phyloP scores from a whole-genome alignment of 1,284 basidiomycete species.

The Ustilago tritici region DNA sequence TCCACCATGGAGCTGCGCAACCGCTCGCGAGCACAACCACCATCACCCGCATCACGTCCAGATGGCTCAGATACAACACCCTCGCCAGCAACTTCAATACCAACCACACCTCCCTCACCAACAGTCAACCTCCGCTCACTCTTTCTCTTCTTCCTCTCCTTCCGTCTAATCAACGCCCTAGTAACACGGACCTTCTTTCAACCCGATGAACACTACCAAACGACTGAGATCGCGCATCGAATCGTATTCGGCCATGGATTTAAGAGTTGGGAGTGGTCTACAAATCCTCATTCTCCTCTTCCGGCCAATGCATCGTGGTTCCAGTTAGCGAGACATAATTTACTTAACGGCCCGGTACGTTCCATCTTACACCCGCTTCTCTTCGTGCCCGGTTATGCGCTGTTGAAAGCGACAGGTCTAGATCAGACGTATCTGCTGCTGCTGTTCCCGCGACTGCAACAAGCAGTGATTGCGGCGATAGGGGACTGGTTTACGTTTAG shows the following conservation, averaged over 20 bases:
- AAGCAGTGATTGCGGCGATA: constrained; percentile 81
- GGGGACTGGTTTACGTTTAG: constrained; percentile 82
- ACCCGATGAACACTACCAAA: constrained; percentile 97
- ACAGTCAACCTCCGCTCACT: constrained; percentile 14
- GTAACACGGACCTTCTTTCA: constrained; percentile 90
- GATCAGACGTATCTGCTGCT: constrained; percentile 71
- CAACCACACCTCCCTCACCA: not conserved
- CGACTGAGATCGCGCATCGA: constrained; percentile 89
- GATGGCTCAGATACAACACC: not conserved
- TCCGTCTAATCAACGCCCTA: constrained; percentile 74
- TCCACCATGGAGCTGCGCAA: constrained; percentile 14
- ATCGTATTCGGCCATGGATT: constrained; percentile 91
- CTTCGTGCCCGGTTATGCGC: constrained; percentile 82
- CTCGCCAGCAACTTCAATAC: not conserved
- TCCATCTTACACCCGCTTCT: constrained; percentile 71
- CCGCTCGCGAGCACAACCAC: constrained; percentile 4
- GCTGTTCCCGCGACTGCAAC: constrained; percentile 78
- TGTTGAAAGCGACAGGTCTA: constrained; percentile 75
- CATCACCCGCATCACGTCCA: not conserved
- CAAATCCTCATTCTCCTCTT: not conserved
- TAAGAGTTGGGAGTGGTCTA: constrained; percentile 93
- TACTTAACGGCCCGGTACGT: constrained; percentile 65
- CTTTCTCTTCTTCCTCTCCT: constrained; percentile 56
- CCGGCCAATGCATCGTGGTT: constrained; percentile 14
- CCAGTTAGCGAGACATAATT: constrained; percentile 5